phyloP scores from a whole-genome alignment of 1,284 basidiomycete genomes.

The Leccinum huronense region DNA sequence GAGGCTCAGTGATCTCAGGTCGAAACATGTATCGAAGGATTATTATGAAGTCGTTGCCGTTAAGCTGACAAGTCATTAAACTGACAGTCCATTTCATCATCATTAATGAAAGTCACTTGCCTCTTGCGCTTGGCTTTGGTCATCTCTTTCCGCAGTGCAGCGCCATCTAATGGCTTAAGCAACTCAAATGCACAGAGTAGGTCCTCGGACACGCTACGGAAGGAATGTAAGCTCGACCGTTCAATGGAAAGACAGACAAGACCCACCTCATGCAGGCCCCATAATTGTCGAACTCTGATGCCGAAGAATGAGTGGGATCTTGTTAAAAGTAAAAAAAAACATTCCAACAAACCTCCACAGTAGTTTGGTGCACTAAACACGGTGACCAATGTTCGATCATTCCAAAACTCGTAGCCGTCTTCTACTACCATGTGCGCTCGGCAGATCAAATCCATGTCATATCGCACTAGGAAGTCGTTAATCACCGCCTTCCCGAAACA shows the following conservation, averaged over 20 bases:
- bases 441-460: slow-evolving; percentile 99
- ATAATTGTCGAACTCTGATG: slow-evolving; percentile 93
- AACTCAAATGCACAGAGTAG: slow-evolving; percentile 97
- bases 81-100: background rate
- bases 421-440: slow-evolving; percentile 99
- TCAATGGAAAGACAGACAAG: slow-evolving; percentile 7
- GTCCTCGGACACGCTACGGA: slow-evolving; percentile 87
- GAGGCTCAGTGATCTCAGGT: slow-evolving; percentile 12
- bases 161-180: slow-evolving; percentile 93
- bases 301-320: slow-evolving; percentile 19
- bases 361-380: slow-evolving; percentile 99
- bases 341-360: slow-evolving; percentile 75
- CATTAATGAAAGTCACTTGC: slow-evolving; percentile 38
- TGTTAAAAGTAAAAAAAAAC: slow-evolving; percentile 11
- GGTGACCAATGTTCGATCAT: slow-evolving; percentile 96
- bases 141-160: slow-evolving; percentile 98
- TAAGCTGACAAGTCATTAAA: slow-evolving; percentile 24
- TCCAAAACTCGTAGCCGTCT: slow-evolving; percentile 99
- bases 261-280: slow-evolving; percentile 88
- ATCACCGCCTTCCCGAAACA: slow-evolving; percentile 99
- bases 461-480: slow-evolving; percentile 89
- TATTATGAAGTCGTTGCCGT: slow-evolving; percentile 37
- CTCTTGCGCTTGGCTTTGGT: slow-evolving; percentile 98
- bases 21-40: slow-evolving; percentile 1
- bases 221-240: slow-evolving; percentile 16